phyloP scores from a whole-genome alignment of 257 asterid species.

The Solanum ossicruentum region DNA sequence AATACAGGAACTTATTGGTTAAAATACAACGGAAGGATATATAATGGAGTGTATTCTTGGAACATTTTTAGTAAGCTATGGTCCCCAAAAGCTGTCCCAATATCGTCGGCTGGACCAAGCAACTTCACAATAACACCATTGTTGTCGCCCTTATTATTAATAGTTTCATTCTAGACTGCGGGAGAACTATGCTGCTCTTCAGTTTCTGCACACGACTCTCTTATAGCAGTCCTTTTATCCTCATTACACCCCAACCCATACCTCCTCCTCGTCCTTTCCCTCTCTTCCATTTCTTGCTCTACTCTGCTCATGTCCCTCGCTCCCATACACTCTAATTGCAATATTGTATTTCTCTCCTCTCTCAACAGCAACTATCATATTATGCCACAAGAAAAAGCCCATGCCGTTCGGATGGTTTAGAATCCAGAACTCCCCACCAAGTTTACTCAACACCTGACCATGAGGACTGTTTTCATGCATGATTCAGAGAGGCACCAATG shows the following conservation, averaged over 20 bases:
- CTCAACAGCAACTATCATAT: background rate
- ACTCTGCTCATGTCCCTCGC: slow-evolving; percentile 32
- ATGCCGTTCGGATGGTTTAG: background rate
- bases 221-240: slow-evolving; percentile 8
- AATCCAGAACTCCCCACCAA: background rate
- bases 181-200: slow-evolving; percentile 41
- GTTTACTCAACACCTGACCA: background rate
- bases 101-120: slow-evolving; percentile 32
- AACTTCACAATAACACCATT: slow-evolving; percentile 36
- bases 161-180: slow-evolving; percentile 38
- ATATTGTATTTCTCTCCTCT: background rate
- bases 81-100: slow-evolving; percentile 47
- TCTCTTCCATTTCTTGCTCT: slow-evolving; percentile 24
- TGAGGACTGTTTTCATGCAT: background rate
- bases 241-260: slow-evolving; percentile 19
- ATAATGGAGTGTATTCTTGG: background rate
- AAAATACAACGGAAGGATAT: background rate
- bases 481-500: background rate
- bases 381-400: background rate
- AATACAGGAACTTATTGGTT: background rate
- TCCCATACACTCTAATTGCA: background rate
- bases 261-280: background rate
- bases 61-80: background rate
- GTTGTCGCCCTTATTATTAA: slow-evolving; percentile 40
- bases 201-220: slow-evolving; percentile 48